Conservation (phyloP, 2,329 filamentous ascomycete genomes). For the Colletotrichum costaricense region DNA sequence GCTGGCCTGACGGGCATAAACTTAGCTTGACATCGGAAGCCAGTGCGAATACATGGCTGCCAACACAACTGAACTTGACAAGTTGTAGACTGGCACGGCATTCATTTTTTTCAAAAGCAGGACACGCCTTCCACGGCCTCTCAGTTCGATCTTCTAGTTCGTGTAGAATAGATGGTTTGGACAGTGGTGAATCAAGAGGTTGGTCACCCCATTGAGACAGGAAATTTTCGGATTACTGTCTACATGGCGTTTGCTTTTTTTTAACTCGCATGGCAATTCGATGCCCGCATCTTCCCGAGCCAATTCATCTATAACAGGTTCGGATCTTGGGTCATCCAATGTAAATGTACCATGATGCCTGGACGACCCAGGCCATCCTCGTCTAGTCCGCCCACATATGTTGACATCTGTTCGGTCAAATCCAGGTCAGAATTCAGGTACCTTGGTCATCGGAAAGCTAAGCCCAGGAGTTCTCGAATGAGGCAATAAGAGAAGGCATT, state of each 20-base stretch:
- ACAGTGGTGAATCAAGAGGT: no score
- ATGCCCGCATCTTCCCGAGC: fast-evolving
- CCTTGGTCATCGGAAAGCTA: no score
- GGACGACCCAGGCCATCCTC: background rate
- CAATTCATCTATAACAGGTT: background rate
- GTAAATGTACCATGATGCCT: background rate
- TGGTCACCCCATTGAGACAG: no score
- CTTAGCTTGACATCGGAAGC: background rate
- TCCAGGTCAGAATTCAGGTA: background rate
- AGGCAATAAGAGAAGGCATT: background rate
- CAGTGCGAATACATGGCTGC: background rate
- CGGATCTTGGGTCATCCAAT: no score
- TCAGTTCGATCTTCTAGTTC: background rate
- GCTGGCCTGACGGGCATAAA: background rate
- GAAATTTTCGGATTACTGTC: no score
- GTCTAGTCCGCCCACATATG: background rate
- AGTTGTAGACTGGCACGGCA: background rate
- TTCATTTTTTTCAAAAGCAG: background rate
- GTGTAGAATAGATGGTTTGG: no score
- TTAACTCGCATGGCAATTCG: no score
- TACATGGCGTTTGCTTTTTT: no score
- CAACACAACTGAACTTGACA: background rate
- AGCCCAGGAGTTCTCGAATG: background rate
- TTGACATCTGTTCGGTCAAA: background rate
- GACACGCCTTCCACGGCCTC: no score